Evolutionary conservation across 257 asterid genomes (phyloP).

Genomic region (Avicennia marina): DNA sequence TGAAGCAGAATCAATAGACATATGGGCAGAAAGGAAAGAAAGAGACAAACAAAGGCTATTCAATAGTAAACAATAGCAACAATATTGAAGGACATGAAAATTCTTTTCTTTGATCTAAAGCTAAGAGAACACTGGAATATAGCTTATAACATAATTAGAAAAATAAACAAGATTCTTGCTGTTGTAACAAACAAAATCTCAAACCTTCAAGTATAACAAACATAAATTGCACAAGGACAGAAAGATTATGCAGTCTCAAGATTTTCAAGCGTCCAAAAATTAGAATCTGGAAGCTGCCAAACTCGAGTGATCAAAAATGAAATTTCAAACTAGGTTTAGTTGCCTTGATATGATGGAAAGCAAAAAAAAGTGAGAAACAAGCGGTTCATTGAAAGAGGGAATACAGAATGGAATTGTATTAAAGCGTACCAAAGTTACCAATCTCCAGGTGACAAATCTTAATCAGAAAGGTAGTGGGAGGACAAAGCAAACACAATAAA

Average conservation of each 20-base stretch:
- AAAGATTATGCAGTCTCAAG: neutral
- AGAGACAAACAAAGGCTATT: conserved; percentile 9
- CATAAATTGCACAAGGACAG: no score
- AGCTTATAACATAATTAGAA: conserved; percentile 2
- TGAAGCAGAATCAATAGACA: conserved; percentile 20
- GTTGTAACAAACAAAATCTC: conserved; percentile 4
- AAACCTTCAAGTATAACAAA: neutral
- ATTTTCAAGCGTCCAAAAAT: neutral
- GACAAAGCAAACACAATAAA: conserved; percentile 16
- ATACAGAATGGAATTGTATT: conserved; percentile 11
- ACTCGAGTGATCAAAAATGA: neutral
- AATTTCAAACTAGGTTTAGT: neutral
- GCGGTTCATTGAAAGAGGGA: conserved; percentile 18
- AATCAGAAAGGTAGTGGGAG: conserved; percentile 21
- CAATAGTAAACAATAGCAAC: neutral
- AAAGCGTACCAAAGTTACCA: conserved; percentile 17
- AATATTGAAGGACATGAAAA: conserved; percentile 12
- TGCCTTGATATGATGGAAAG: conserved; percentile 27
- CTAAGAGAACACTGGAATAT: conserved; percentile 5
- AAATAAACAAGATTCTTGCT: conserved; percentile 1
- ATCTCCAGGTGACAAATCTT: conserved; percentile 28
- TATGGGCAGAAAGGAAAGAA: conserved; percentile 8
- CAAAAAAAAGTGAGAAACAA: conserved; percentile 13
- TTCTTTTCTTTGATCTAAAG: conserved; percentile 41
- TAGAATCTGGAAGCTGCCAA: conserved; percentile 11